Percentiles rank a stretch among this genome's conserved stretches.
Conservation (phyloP, 495 filamentous ascomycete genomes). For the Xylaria telfairii region DNA sequence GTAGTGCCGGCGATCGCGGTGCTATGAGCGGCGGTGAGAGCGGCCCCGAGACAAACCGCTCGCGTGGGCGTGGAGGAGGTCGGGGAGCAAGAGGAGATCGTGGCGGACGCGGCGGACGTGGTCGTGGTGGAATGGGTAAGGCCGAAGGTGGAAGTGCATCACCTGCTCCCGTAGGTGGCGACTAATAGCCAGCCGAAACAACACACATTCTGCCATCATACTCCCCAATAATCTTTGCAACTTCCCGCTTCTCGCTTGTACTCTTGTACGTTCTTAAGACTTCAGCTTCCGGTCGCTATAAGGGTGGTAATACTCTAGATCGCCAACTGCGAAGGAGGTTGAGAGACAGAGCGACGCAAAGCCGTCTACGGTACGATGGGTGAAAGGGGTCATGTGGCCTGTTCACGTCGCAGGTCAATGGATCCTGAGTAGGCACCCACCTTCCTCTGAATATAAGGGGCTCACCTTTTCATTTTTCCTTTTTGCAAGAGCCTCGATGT, state of each 20-base stretch:
- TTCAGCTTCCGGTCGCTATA: constrained; percentile 38
- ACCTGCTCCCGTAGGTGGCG: constrained; percentile 57
- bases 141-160: constrained; percentile 57
- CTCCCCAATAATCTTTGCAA: constrained; percentile 42
- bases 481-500: constrained; percentile 18
- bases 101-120: constrained; percentile 63
- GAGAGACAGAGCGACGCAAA: constrained; percentile 27
- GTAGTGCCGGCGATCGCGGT: constrained; percentile 57
- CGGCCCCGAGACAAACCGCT: constrained; percentile 75
- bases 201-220: constrained; percentile 30
- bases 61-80: constrained; percentile 69
- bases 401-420: constrained; percentile 11
- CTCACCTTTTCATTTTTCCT: constrained; percentile 21
- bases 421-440: constrained; percentile 14
- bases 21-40: constrained; percentile 64
- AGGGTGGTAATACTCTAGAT: constrained; percentile 36
- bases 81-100: constrained; percentile 59
- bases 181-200: constrained; percentile 39
- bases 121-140: constrained; percentile 65
- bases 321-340: constrained; percentile 35
- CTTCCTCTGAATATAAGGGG: constrained; percentile 16
- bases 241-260: constrained; percentile 34
- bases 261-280: constrained; percentile 31
- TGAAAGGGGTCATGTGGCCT: constrained; percentile 20
- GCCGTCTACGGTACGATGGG: constrained; percentile 25